Evolutionary conservation across 2,329 filamentous ascomycete species (phyloP).

Genomic region (Scolecobasidium constrictum): DNA sequence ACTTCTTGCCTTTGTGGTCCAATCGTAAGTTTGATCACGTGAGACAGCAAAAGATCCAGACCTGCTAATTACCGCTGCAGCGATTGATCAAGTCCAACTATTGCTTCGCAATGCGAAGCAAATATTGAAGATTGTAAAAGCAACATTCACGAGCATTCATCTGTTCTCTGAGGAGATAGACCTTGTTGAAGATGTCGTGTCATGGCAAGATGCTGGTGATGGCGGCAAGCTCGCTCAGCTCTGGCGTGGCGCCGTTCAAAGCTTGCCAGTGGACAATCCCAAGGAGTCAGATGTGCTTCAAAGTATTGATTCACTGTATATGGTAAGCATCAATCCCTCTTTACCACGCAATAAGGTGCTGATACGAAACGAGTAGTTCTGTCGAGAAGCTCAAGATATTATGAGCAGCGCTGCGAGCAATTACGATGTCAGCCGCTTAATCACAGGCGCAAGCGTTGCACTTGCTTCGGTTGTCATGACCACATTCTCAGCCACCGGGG

Average conservation of each 20-base stretch:
- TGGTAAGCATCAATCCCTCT: neutral
- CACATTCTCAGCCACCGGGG: slow-evolving; percentile 15
- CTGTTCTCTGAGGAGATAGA: neutral
- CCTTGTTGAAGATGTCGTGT: neutral
- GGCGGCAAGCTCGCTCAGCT: neutral
- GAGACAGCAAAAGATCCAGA: too few relatives aligned
- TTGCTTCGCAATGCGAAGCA: slow-evolving; percentile 71
- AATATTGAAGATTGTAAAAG: slow-evolving; percentile 64
- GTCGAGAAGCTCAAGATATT: slow-evolving; percentile 59
- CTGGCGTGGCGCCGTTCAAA: neutral
- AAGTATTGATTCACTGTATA: neutral
- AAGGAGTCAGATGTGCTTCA: neutral
- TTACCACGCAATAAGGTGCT: neutral
- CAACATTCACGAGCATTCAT: slow-evolving; percentile 49
- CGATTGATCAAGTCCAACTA: slow-evolving; percentile 50
- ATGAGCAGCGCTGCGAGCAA: slow-evolving; percentile 90
- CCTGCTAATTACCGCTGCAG: too few relatives aligned
- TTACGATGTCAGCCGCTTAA: slow-evolving; percentile 62
- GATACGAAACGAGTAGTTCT: slow-evolving; percentile 43
- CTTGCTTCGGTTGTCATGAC: slow-evolving; percentile 20
- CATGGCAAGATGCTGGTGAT: neutral
- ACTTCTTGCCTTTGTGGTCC: slow-evolving; percentile 70
- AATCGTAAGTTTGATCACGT: slow-evolving; percentile 34
- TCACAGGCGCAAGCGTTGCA: slow-evolving; percentile 36
- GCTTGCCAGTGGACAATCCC: neutral